Base-by-base conservation (phyloP, 2,329 filamentous ascomycete species). In the Exophiala sp. region DNA sequence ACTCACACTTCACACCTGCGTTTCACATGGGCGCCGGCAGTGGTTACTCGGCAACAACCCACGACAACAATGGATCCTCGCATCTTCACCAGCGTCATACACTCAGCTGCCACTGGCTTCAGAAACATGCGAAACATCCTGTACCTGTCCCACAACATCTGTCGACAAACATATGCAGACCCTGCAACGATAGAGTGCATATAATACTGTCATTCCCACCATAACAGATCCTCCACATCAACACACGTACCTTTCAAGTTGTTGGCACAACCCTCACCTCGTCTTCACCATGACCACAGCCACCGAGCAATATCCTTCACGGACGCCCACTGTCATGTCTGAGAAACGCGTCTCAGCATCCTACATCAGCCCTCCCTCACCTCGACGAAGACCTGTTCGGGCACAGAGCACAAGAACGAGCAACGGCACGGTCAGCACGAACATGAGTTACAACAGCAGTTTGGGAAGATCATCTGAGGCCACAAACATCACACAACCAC, bases 371-470 rank as follows among this genome's bases (percentile, higher is more conserved):
- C 50, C 48, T 34, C 37, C 53, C 10, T 69, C 68, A 27, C 70
- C 71, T 23, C 67, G 64, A 56, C 66, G 71, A 59, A 72, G 63
- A 55, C 75, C 75, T 52, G 68, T 70, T 48, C 72, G 77, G 61
- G 74, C 72, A 43, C 73, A 79, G 50, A 59, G 58, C 47, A 73
- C 78, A 56, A 77, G 88, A 66, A 85, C 86, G 59, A 95, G 88
- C 74, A 88, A 95, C 70, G 88, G 88, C 66, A 95, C 88, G 57
- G 85, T 89, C 68, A 91, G 86, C 77, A 95, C 88, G 59, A 83
- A 82, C 67, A 83, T 83, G 71, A 91, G 86, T 70, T 77, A 79
- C 56, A 51, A 46, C 40, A 84, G 83, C 53, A 75, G 73, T 45
- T 85, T 82, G 43, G 85, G 84, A 62, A 78, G 83, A 64, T 83